These are phyloP conservation scores for Corylus heterophylla DNA, from an alignment of 306 rosid genomes.

Conservation along the genomic window DNA sequence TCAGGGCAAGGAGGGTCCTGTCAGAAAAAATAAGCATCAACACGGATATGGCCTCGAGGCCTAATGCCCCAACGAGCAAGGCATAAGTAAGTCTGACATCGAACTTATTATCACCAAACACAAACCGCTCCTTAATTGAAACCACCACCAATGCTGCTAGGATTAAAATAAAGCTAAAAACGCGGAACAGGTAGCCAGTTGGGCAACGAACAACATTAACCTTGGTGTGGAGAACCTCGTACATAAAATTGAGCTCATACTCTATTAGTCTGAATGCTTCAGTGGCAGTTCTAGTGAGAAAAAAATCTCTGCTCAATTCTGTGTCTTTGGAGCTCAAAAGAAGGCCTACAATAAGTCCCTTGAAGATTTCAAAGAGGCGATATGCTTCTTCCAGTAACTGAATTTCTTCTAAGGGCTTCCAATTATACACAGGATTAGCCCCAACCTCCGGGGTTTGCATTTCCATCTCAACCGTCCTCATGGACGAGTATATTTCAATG, in stretches of 20 bases:
- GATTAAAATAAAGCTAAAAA: not conserved
- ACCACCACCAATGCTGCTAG: not conserved
- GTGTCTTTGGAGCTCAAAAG: constrained; percentile 22
- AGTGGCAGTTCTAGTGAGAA: not conserved
- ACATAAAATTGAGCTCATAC: constrained; percentile 30
- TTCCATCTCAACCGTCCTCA: not conserved
- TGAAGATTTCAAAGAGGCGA: constrained; percentile 15
- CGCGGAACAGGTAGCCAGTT: constrained; percentile 18
- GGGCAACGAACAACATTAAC: not conserved
- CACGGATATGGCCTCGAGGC: constrained; percentile 1
- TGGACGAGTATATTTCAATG: not conserved
- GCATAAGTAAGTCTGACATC: constrained; percentile 11
- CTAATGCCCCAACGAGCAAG: constrained; percentile 20
- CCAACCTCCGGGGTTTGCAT: not conserved
- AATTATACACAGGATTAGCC: not conserved
- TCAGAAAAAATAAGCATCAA: constrained; percentile 15
- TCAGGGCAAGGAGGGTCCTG: constrained; percentile 2
- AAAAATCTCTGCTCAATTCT: constrained; percentile 2
- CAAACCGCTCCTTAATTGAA: not conserved
- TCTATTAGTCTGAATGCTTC: constrained; percentile 24
- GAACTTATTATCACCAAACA: not conserved
- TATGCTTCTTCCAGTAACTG: constrained; percentile 21
- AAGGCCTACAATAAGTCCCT: constrained; percentile 34
- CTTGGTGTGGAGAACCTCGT: constrained; percentile 39
- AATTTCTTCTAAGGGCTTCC: not conserved